These are phyloP conservation scores for Ophiocordyceps sinensis DNA, from an alignment of 2,329 filamentous ascomycete genomes.

Conservation along the genomic window DNA sequence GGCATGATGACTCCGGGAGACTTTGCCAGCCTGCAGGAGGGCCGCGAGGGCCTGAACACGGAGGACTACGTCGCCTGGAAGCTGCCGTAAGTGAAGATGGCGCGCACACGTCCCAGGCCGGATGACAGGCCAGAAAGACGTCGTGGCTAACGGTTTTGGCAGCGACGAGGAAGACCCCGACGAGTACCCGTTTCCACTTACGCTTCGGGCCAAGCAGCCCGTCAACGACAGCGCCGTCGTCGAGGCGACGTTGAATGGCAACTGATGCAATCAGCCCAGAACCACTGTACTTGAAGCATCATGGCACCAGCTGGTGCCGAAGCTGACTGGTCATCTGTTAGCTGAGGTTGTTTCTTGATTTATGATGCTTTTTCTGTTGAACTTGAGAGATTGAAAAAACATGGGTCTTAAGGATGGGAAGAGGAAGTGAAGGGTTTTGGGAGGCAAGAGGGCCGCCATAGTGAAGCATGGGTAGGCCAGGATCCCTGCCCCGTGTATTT, in stretches of 20 bases:
- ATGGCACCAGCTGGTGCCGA: not conserved
- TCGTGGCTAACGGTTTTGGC: not conserved
- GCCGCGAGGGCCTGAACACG: constrained; percentile 79
- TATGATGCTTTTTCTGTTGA: no score
- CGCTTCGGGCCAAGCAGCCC: constrained; percentile 26
- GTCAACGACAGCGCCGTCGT: not conserved
- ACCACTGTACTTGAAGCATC: not conserved
- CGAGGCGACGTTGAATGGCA: constrained; percentile 8
- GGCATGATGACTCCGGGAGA: constrained; percentile 99
- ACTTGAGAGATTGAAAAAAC: no score
- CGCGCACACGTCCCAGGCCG: not conserved
- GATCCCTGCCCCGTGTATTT: no score
- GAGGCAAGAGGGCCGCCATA: no score
- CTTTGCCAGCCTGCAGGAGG: constrained; percentile 92
- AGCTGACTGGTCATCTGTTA: not conserved
- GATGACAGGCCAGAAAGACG: not conserved
- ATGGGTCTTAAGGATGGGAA: no score
- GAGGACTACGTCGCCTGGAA: constrained; percentile 99
- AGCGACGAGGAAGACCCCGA: constrained; percentile 89
- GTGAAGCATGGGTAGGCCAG: no score
- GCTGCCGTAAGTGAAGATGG: constrained; percentile 61
- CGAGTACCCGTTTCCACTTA: constrained; percentile 47
- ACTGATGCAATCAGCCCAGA: constrained; percentile 1
- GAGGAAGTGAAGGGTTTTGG: no score
- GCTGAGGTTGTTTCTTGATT: not conserved